Evolutionary conservation across 257 asterid genomes (phyloP).

Genomic region (Jaltomata sinuosa): DNA sequence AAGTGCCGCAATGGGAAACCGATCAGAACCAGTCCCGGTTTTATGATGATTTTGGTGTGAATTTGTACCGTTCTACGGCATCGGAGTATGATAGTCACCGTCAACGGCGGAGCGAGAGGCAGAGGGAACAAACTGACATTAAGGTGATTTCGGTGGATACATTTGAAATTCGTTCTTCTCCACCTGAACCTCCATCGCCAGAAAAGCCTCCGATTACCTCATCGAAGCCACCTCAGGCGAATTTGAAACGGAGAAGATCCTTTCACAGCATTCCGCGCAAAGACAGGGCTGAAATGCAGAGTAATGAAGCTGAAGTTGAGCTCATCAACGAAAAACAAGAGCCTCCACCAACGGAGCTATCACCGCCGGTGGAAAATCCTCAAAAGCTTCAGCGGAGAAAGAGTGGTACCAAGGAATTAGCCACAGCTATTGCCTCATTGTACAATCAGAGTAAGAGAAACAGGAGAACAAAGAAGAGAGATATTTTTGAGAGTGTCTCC

Average conservation of each 20-base stretch:
- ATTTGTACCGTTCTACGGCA: constrained; percentile 28
- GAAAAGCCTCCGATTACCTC: constrained; percentile 13
- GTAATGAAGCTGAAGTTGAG: constrained; percentile 14
- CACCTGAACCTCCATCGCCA: constrained; percentile 26
- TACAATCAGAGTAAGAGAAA: constrained; percentile 56
- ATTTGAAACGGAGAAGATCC: constrained; percentile 41
- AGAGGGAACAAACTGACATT: constrained; percentile 15
- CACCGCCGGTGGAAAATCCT: constrained; percentile 11
- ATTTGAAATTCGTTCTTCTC: constrained; percentile 30
- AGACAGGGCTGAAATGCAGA: constrained; percentile 20
- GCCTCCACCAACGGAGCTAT: constrained; percentile 6
- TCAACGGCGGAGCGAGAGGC: constrained; percentile 11
- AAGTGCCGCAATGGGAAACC: constrained; percentile 39
- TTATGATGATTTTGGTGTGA: constrained; percentile 62
- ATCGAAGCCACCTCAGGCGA: constrained; percentile 12
- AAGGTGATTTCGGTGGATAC: constrained; percentile 60
- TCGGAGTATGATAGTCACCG: constrained; percentile 13
- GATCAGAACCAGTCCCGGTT: constrained; percentile 30
- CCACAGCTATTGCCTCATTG: constrained; percentile 56
- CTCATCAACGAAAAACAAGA: constrained; percentile 7
- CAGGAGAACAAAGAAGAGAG: constrained; percentile 38
- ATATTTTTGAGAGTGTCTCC: constrained; percentile 28
- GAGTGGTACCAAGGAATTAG: constrained; percentile 62
- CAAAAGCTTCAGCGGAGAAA: constrained; percentile 32
- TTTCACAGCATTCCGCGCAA: constrained; percentile 35